These are phyloP conservation scores for Gracilaria caudata DNA, from an alignment of 23 red algal species.

Conservation along the genomic window DNA sequence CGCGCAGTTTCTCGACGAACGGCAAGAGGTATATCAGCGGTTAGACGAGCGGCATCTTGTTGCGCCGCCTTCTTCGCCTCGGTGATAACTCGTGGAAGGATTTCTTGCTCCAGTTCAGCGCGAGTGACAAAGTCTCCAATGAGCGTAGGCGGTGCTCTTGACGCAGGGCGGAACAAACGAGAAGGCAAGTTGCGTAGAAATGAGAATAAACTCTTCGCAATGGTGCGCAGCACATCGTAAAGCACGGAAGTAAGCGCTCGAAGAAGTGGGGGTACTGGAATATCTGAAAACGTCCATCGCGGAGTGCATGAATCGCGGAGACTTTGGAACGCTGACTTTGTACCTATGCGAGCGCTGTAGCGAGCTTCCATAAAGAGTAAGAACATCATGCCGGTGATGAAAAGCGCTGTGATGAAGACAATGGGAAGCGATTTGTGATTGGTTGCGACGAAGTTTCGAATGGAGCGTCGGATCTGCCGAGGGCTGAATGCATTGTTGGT, in stretches of 20 bases:
- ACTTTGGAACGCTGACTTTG: not conserved
- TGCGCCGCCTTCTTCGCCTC: slow-evolving; percentile 53
- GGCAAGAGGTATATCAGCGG: slow-evolving; percentile 24
- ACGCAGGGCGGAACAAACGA: slow-evolving; percentile 1
- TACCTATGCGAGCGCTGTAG: not conserved
- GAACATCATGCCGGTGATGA: slow-evolving; percentile 17
- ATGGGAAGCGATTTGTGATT: not conserved
- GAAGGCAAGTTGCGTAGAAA: slow-evolving; percentile 3
- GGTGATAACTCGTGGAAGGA: slow-evolving; percentile 30
- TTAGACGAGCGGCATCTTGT: slow-evolving; percentile 6
- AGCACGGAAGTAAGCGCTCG: slow-evolving; percentile 3
- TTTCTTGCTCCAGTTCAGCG: slow-evolving; percentile 23
- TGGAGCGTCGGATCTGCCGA: not conserved
- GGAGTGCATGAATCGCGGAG: slow-evolving; percentile 13
- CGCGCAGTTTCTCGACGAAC: slow-evolving; percentile 8
- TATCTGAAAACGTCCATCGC: slow-evolving; percentile 6
- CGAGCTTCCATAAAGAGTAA: slow-evolving; percentile 20
- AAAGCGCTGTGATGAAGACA: not conserved
- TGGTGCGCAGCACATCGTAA: slow-evolving; percentile 15
- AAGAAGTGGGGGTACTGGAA: slow-evolving; percentile 21
- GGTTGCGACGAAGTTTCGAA: not conserved
- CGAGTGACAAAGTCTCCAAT: slow-evolving; percentile 38
- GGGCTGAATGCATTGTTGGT: not conserved
- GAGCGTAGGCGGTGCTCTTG: not conserved
- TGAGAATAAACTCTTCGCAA: not conserved